Base-by-base conservation (phyloP, 805 yeast species). In the Candida orba region DNA sequence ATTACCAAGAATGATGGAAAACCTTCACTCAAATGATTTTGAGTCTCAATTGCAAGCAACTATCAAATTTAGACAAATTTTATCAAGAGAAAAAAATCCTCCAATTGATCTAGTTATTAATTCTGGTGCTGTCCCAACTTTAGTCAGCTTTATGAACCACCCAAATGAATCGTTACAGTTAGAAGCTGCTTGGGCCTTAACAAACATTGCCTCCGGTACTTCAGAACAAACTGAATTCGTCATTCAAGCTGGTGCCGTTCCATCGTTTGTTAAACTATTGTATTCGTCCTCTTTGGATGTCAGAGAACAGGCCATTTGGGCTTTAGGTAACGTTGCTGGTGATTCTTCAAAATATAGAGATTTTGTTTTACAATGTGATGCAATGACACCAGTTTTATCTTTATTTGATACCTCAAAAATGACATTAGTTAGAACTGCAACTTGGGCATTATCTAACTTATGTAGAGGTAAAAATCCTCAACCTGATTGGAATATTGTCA, bases 151-250 rank as follows among this genome's bases (percentile, higher is more conserved):
- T 56, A 84, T 93, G 89, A 69, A 72, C 47, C 73, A 75, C 46
- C 89, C 86, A 53, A 86, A 90, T 4, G 89, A 86, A 57, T 79
- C 85, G 73, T 74, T 93, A 56, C 98, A 91, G 68, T 78, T 93
- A 57, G 99, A 93, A 71, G 96, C 98, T 12, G 97, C 99, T 8
- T 93, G 99, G 99, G 98, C 98, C n/a, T 76, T 93, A 54, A 93
- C 99, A 40, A 93, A 93, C 63, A 91, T 93, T 64, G 98, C 98
- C 20, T 87, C 96, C 4, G 99, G 99, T 50, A 72, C 83, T 41
- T 79, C 95, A 35, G 84, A 79, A 39, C 98, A 93, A 67, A 93
- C 99, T 18, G 77, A 76, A 56, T 81, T 82, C 36, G 98, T 93
- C 43, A 93, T 93, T 44, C 91, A 89, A 50, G 81, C 91, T 4